Base-by-base conservation (phyloP, 1,284 basidiomycete species). In the Ustilago lituana region DNA sequence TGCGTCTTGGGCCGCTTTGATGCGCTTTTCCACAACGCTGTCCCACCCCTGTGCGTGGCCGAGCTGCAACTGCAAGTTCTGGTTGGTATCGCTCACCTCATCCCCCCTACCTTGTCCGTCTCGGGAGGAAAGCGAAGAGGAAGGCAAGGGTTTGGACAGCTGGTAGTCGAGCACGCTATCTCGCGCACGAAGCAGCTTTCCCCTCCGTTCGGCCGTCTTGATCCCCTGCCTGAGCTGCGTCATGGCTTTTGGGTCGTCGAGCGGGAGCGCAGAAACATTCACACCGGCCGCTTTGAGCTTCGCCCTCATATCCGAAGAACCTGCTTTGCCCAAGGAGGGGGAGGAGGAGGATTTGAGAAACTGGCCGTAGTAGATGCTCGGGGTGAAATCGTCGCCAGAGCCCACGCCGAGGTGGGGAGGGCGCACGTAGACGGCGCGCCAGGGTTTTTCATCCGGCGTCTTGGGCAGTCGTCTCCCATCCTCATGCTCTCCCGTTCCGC, bases 141-240 rank as follows among this genome's bases (percentile, higher is more conserved):
- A 23, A 10, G 27, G 7, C 12, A 29, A 27, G 22, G 45, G 26
- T 11, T 38, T 37, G n/a, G 83, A 83, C 2, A 85, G 60, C 23
- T 86, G 86, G 82, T 93, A 93, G 80, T 93, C 91, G 59, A 93
- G 76, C 2, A 87, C 91, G 3, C 86, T 87, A 75, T 93, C 91
- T 24, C 86, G 84, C 1, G 72, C 74, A 6, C 57, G 50, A 1
- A 60, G 0, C 6, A 76, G 43, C 29, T 74, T 67, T 7, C 51
- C 49, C 0, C 91, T 91, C 46, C 84, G 84, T 4, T 86, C 86
- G n/a, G 92, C 82, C 52, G 89, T 83, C 2, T 86, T 87, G 74
- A 85, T 84, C 12, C 84, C 81, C 47, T 89, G 87, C 47, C 85
- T 85, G 49, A 87, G 85, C 60, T 85, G 85, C 52, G 84, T 84